A percentile compares a stretch with the other conserved stretches of the same genome.
These are phyloP conservation scores for Suillus paluster DNA, from an alignment of 768 basidiomycete genomes.

Conservation along the genomic window DNA sequence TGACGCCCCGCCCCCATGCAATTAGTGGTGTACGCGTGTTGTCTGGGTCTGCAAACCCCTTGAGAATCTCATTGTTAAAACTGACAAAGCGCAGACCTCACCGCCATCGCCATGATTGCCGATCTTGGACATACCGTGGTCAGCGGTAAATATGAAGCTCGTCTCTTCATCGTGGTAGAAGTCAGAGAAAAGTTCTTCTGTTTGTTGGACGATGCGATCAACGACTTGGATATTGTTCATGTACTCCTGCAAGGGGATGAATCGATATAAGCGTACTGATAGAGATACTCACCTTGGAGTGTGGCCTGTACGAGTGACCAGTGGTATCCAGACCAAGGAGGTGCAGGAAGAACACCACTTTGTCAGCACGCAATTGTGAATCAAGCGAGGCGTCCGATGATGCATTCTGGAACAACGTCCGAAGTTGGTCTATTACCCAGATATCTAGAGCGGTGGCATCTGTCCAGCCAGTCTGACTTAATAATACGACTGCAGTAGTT, in stretches of 20 bases:
- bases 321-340: conserved; percentile 86
- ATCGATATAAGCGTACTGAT: conserved; percentile 2
- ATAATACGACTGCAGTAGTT: background rate
- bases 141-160: conserved; percentile 81
- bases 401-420: conserved; percentile 63
- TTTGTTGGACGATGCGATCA: conserved; percentile 70
- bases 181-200: conserved; percentile 60
- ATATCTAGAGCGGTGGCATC: conserved; percentile 79
- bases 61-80: conserved; percentile 11
- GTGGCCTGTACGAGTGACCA: conserved; percentile 84
- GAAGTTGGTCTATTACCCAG: conserved; percentile 81
- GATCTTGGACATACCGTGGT: conserved; percentile 89
- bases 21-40: conserved; percentile 86
- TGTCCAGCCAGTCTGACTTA: conserved; percentile 23
- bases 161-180: conserved; percentile 76
- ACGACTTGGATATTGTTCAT: conserved; percentile 84
- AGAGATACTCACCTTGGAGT: conserved; percentile 57
- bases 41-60: conserved; percentile 69
- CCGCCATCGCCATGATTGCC: conserved; percentile 92
- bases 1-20: conserved; percentile 80
- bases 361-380: conserved; percentile 54
- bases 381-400: conserved; percentile 54
- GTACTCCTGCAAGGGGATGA: conserved; percentile 62
- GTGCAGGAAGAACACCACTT: conserved; percentile 82
- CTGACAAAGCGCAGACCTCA: conserved; percentile 34